Conservation (phyloP, 1,284 basidiomycete species). For the Melampsora americana region DNA sequence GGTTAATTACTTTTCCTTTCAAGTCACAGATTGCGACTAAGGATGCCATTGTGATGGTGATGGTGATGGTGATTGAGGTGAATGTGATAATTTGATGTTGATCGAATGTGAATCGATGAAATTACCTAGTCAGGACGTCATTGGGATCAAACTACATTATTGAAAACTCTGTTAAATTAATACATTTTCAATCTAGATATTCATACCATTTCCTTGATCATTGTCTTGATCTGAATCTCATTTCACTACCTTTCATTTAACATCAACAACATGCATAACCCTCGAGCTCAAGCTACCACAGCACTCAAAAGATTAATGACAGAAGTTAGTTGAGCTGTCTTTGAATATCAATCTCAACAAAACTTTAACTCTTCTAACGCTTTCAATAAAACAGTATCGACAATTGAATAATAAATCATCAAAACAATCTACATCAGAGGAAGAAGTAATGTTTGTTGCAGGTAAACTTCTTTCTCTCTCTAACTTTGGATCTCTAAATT, state of each 20-base stretch:
- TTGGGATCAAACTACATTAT: not conserved
- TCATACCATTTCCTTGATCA: no score
- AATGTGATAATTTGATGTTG: not conserved
- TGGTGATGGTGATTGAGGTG: no score
- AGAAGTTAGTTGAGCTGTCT: constrained; percentile 3
- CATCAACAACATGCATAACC: constrained; percentile 27
- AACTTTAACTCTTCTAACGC: not conserved
- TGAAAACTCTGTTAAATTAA: not conserved
- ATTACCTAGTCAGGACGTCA: not conserved
- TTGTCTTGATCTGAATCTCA: no score
- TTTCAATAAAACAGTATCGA: constrained; percentile 21
- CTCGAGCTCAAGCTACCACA: constrained; percentile 42
- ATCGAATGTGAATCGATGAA: not conserved
- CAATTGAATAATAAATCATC: constrained; percentile 41
- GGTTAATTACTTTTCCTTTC: constrained; percentile 68
- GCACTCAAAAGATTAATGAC: constrained; percentile 42
- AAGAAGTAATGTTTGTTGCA: constrained; percentile 44
- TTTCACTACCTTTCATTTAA: no score
- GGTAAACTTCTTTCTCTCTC: constrained; percentile 4
- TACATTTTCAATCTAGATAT: no score
- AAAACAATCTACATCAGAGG: constrained; percentile 13
- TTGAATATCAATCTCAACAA: not conserved
- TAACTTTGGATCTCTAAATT: no score
- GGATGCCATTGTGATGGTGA: constrained; percentile 54
- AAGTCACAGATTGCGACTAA: constrained; percentile 89